These are phyloP conservation scores for Yamadazyma friedrichii DNA, from an alignment of 1,139 yeast genomes.

Conservation along the genomic window DNA sequence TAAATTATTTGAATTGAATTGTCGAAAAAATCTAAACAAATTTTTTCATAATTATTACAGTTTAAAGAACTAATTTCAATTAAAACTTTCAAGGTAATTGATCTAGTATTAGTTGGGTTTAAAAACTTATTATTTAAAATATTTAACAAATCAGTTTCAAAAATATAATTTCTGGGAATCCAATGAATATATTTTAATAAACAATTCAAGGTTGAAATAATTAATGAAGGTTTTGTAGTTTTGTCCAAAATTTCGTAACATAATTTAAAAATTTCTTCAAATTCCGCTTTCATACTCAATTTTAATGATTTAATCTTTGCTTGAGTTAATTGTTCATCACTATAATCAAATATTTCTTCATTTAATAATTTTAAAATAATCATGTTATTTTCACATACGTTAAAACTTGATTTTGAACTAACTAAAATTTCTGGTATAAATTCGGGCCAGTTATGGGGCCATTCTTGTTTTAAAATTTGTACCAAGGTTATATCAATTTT, in stretches of 20 bases:
- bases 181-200: conserved; percentile 85
- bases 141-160: conserved; percentile 78
- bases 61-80: conserved; percentile 81
- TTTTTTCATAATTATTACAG: conserved; percentile 62
- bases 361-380: conserved; percentile 81
- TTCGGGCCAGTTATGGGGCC: conserved; percentile 99
- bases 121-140: conserved; percentile 74
- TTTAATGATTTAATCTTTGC: conserved; percentile 86
- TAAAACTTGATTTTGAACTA: conserved; percentile 80
- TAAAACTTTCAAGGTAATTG: conserved; percentile 83
- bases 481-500: conserved; percentile 94
- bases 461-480: conserved; percentile 91
- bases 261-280: conserved; percentile 86
- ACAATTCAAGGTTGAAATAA: conserved; percentile 82
- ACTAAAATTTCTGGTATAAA: conserved; percentile 90
- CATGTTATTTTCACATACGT: conserved; percentile 98
- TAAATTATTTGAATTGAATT: conserved; percentile 71
- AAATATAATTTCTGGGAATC: conserved; percentile 89
- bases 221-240: conserved; percentile 76
- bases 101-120: conserved; percentile 76
- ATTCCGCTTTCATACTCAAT: conserved; percentile 82
- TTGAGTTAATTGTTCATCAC: conserved; percentile 94
- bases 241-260: conserved; percentile 93
- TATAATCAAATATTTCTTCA: conserved; percentile 94
- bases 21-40: conserved; percentile 70